Base-by-base conservation (phyloP, 2,329 filamentous ascomycete species). In the Cryoendolithus antarcticus region DNA sequence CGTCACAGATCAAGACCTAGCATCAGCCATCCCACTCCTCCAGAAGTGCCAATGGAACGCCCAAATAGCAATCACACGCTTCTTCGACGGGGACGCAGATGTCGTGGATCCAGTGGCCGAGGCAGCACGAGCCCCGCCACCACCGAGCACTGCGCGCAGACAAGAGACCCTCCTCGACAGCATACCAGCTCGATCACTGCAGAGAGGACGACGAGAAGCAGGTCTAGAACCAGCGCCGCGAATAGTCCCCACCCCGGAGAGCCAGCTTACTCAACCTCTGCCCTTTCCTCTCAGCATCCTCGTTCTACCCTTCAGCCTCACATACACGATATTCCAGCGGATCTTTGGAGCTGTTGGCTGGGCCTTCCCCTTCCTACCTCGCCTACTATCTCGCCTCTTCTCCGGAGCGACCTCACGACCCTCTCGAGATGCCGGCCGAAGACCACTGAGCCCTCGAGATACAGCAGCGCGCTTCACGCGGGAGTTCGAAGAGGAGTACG, bases 71-170 rank as follows among this genome's bases (percentile, higher is more conserved):
- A 89, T 98, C 47, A 77, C 91, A 48, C 93, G 93, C 57, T 96
- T 96, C 74, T 98, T 95, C 59, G 91, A 98, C 55, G 91, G 91
- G 50, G 91, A 96, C 64, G 81, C 81, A 3, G 91, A 96, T 62
- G 82, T 80, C 4, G 75, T 86, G 35, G 85, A 93, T 57, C 81
- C 77, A 9, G 67, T 89, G 11, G 81, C 82, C 42, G 85, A 91
- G 64, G 83, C 83, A 41, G 71, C 79, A 36, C 70, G 79, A 44
- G 64, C 71, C n/a, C 55, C 63, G 24, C 69, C 77, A 30, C 78
- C 80, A 12, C 74, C 75, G 34, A 69, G 74, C 46, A 64, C 76
- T 42, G 65, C 70, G 9, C 72, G 84, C 47, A 76, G 81, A 44
- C 66, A 72, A 48, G 82, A 93, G 54, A 93, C 84, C 44, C 70